These are phyloP conservation scores for Monosporozyma unispora DNA, from an alignment of 805 yeast species.

Conservation along the genomic window DNA sequence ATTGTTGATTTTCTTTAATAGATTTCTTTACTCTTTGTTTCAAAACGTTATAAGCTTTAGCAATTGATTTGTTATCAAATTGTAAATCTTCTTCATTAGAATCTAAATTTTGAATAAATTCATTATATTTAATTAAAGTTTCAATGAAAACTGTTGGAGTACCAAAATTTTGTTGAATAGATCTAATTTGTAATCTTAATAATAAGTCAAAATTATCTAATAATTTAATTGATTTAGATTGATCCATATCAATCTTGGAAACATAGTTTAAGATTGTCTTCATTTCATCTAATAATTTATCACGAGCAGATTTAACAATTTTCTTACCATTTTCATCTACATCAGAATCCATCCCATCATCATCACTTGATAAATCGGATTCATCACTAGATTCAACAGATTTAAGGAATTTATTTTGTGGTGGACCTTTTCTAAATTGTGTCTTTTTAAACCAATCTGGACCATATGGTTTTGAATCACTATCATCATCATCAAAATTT, in stretches of 20 bases:
- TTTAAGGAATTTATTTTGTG: conserved; percentile 29
- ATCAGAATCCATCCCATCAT: background rate
- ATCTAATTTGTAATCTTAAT: conserved; percentile 54
- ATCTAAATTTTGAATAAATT: conserved; percentile 46
- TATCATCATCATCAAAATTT: conserved; percentile 16
- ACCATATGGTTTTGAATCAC: conserved; percentile 35
- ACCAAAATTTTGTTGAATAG: conserved; percentile 62
- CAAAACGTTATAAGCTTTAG: conserved; percentile 78
- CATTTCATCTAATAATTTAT: conserved; percentile 84
- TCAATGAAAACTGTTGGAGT: conserved; percentile 67
- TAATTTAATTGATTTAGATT: conserved; percentile 57
- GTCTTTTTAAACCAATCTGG: conserved; percentile 38
- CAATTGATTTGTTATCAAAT: conserved; percentile 73
- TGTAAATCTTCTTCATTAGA: conserved; percentile 34
- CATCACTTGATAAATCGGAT: conserved; percentile 29
- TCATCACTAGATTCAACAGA: conserved; percentile 34
- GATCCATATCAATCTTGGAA: conserved; percentile 40
- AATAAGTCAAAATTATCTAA: conserved; percentile 72
- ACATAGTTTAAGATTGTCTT: background rate
- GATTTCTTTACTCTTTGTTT: conserved; percentile 84
- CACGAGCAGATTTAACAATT: conserved; percentile 89
- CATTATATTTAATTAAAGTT: conserved; percentile 64
- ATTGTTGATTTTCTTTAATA: conserved; percentile 65
- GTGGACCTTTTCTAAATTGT: conserved; percentile 31
- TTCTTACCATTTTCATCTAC: conserved; percentile 62